Evolutionary conservation across 805 yeast genomes (phyloP).

Genomic region (Cyberlindnera euphorbiiphila): DNA sequence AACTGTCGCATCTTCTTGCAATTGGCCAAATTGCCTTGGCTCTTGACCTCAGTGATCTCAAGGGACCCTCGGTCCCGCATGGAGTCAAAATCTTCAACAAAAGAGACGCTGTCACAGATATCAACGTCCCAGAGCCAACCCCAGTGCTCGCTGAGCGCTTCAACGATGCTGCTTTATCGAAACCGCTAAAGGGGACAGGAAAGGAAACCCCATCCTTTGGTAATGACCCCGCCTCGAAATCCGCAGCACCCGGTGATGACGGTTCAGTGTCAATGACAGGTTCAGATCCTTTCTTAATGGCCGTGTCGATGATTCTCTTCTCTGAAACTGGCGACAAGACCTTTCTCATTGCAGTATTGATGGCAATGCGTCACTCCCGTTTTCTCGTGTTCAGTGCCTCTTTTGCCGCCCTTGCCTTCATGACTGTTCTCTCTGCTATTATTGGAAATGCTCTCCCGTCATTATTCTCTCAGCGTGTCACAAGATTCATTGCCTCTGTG

Average conservation of each 20-base stretch:
- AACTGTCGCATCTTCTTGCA: not conserved
- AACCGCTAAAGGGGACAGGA: too few species aligned
- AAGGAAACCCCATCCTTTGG: not conserved
- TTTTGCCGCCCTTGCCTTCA: slow-evolving; percentile 75
- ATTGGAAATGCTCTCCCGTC: slow-evolving; percentile 91
- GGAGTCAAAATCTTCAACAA: slow-evolving; percentile 8
- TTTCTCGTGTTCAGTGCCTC: slow-evolving; percentile 85
- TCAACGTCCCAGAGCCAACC: slow-evolving; percentile 23
- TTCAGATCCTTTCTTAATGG: slow-evolving; percentile 58
- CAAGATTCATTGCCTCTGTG: slow-evolving; percentile 77
- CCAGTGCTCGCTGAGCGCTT: slow-evolving; percentile 23
- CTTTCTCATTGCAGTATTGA: slow-evolving; percentile 90
- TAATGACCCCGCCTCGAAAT: not conserved
- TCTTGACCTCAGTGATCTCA: slow-evolving; percentile 4
- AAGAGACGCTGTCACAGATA: slow-evolving; percentile 24
- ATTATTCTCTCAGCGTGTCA: slow-evolving; percentile 70
- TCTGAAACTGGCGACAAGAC: slow-evolving; percentile 98
- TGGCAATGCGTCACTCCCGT: slow-evolving; percentile 94
- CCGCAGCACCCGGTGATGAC: slow-evolving; percentile 2
- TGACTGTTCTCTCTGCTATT: slow-evolving; percentile 88
- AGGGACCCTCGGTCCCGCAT: slow-evolving; percentile 7
- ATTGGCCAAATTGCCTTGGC: slow-evolving; percentile 3
- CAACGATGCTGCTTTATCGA: not conserved
- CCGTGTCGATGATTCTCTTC: slow-evolving; percentile 87
- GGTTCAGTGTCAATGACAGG: slow-evolving; percentile 2